Evolutionary conservation across 495 filamentous ascomycete genomes (phyloP), one percentile per base, ranked within the genome.

Genomic region (Penicillium paxilli): DNA sequence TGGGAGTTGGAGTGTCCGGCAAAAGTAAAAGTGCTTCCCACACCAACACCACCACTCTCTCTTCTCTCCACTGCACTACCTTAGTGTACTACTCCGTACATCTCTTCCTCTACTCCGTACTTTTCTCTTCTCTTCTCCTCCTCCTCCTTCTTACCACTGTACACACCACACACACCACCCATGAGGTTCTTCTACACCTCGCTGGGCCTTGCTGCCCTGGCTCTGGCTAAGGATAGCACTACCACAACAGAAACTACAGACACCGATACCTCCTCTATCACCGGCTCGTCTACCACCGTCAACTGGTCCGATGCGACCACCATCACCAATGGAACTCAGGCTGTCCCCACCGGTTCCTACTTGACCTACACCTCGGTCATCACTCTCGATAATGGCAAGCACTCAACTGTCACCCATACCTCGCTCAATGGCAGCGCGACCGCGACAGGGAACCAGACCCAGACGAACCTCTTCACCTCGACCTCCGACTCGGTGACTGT

Each of bases 401-500:
- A 26, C 10, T 11, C 54, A 8, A 51, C 67, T 11, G 48, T 57
- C 12, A 48, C 65, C 5, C 57, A 53, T 16, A 51, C 63, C 16
- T 45, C 62, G 7, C 48, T 65, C 30, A 55, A 53, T 0, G 47
- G 50, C 17, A 67, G 64, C 42, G 58, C 63, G 3, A 53, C 62
- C 5, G 44, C 52, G 19, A 55, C 51, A 0, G 57, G 65, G 49
- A 78, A 79, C 52, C 59, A 59, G 25, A 73, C 66, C n/a, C 32
- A 35, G n/a, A n/a, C n/a, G n/a, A n/a, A n/a, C 16, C 55, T 56
- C n/a, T 58, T 66, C 22, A 65, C 70, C 22, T 63, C 64, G 0
- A 68, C 71, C 11, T 65, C 70, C 14, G 54, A 73, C 38, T 68
- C 75, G 0, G 23, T 75, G 25, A 78, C 72, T 3, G 45, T 80